phyloP scores from a whole-genome alignment of 2,329 filamentous ascomycete species.

The Claviceps citrina region DNA sequence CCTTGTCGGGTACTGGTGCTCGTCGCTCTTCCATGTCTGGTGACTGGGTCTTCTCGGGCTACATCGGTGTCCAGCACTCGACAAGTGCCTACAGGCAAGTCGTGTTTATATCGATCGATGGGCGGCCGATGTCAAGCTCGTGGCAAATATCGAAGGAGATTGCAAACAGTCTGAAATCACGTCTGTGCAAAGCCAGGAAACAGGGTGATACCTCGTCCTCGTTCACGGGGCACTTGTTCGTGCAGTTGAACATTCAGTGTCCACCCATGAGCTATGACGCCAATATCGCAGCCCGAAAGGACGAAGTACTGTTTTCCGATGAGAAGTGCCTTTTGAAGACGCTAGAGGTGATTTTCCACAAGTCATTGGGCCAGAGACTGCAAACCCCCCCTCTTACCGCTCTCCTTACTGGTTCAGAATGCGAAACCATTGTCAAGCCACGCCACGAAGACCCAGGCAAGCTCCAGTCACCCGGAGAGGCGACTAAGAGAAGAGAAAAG shows the following conservation, averaged over 20 bases:
- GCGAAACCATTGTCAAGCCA: neutral
- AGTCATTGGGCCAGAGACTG: slow-evolving; percentile 19
- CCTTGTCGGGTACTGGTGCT: neutral
- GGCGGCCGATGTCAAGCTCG: slow-evolving; percentile 42
- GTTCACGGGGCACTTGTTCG: slow-evolving; percentile 37
- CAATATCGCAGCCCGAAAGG: slow-evolving; percentile 57
- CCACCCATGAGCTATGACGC: slow-evolving; percentile 49
- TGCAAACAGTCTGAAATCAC: slow-evolving; percentile 33
- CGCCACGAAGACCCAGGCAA: neutral
- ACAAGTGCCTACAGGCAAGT: neutral
- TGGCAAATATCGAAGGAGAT: slow-evolving; percentile 39
- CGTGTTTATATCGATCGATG: slow-evolving; percentile 52
- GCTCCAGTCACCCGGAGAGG: neutral
- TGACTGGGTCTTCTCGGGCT: slow-evolving; percentile 32
- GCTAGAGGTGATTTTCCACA: slow-evolving; percentile 29
- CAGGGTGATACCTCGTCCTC: neutral
- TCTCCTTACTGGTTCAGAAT: neutral
- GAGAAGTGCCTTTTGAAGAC: slow-evolving; percentile 28
- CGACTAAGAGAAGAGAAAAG: too few species aligned
- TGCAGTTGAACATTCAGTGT: slow-evolving; percentile 49
- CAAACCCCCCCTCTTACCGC: neutral
- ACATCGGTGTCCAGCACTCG: slow-evolving; percentile 34
- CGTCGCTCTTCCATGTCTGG: neutral
- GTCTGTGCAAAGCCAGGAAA: slow-evolving; percentile 9
- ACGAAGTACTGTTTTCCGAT: slow-evolving; percentile 53